Evolutionary conservation across 2,329 filamentous ascomycete species (phyloP).

Genomic region (Sporothrix pallida): DNA sequence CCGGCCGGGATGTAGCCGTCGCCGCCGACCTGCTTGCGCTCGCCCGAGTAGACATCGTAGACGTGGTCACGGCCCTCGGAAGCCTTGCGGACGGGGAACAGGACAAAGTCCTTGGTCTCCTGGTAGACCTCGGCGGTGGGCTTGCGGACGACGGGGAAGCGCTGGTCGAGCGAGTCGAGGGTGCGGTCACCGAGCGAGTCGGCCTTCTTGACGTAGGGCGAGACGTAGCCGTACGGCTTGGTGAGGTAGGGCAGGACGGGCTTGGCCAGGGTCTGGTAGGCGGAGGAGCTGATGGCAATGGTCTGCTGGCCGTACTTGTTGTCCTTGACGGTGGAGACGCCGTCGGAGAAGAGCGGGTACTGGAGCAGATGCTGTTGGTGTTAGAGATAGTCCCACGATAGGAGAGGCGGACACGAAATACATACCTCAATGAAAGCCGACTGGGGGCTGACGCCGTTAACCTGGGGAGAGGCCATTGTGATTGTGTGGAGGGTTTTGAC

Average conservation of each 20-base stretch:
- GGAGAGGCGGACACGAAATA: not conserved
- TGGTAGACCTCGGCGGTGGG: constrained; percentile 72
- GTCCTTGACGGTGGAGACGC: constrained; percentile 76
- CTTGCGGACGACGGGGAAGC: constrained; percentile 76
- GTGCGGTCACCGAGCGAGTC: constrained; percentile 77
- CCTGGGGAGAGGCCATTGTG: constrained; percentile 36
- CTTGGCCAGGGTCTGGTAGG: constrained; percentile 77
- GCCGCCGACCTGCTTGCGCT: constrained; percentile 68
- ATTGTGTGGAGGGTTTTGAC: not conserved
- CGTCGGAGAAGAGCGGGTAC: constrained; percentile 83
- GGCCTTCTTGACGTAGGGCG: constrained; percentile 82
- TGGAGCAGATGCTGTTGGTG: constrained; percentile 74
- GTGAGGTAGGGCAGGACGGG: constrained; percentile 79
- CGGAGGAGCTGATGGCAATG: constrained; percentile 73
- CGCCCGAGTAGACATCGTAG: constrained; percentile 59
- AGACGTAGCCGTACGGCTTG: constrained; percentile 80
- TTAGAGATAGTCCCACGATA: not conserved
- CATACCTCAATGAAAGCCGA: constrained; percentile 38
- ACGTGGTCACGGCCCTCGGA: constrained; percentile 67
- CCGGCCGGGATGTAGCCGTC: constrained; percentile 69
- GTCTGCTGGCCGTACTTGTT: constrained; percentile 86
- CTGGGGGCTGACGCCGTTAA: constrained; percentile 37
- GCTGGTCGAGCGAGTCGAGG: constrained; percentile 71
- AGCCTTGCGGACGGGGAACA: constrained; percentile 67
- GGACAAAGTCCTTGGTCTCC: constrained; percentile 65